These are phyloP conservation scores for Eimeria zaria DNA, from an alignment of 169 alveolate genomes.

Conservation along the genomic window DNA sequence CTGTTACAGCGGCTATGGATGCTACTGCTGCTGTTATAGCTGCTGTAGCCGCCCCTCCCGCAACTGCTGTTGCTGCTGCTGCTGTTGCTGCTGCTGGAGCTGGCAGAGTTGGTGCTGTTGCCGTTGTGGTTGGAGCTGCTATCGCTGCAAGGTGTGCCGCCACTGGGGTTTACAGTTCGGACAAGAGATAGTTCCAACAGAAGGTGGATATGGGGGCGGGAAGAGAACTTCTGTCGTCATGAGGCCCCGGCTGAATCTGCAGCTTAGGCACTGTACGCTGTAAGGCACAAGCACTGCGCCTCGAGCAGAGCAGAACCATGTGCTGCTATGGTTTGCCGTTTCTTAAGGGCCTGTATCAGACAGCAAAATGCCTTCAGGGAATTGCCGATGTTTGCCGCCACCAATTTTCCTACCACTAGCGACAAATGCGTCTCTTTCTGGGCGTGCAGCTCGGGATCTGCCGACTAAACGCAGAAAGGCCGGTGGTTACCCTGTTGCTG, in stretches of 20 bases:
- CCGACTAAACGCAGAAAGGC: neutral
- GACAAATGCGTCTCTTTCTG: neutral
- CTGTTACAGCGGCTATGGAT: neutral
- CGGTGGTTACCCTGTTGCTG: neutral
- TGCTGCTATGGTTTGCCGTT: neutral
- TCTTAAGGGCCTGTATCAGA: neutral
- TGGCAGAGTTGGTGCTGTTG: neutral
- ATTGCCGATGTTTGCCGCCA: neutral
- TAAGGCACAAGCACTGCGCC: neutral
- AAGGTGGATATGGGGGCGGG: neutral
- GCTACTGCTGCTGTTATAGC: neutral
- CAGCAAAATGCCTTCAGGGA: neutral
- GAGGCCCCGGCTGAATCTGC: neutral
- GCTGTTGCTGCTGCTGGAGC: neutral
- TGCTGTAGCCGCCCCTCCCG: neutral
- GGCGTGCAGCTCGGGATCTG: slow-evolving; percentile 3
- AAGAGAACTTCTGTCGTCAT: neutral
- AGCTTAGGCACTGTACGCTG: neutral
- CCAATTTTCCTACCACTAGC: neutral
- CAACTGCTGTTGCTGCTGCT: neutral
- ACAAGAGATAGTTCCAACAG: neutral
- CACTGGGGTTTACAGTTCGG: neutral
- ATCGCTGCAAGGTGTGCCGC: neutral
- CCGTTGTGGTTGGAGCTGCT: neutral
- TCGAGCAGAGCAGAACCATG: neutral